Base-by-base conservation (phyloP, 495 filamentous ascomycete genomes). In the Podospora pseudoanserina region DNA sequence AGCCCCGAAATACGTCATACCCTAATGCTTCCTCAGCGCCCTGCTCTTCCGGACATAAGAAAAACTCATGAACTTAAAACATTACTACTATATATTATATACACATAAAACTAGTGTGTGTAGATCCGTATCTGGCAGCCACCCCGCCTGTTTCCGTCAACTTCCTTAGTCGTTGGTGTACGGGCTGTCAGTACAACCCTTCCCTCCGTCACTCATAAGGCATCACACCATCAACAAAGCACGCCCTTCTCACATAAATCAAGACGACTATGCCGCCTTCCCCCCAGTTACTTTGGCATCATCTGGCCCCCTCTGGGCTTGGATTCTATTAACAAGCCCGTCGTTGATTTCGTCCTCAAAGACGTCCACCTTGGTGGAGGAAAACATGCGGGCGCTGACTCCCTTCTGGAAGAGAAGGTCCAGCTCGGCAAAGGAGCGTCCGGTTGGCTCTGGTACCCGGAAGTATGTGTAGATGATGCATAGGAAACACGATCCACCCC, bases 381-480 rank as follows among this genome's bases (percentile, higher is more conserved):
- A 82, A 70, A 93, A 93, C 73, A 91, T 89, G 64, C 91, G 81
- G 9, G 91, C 91, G 68, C 82, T 86, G 19, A 90, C 79, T 2
- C 81, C 78, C 55, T 83, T 77, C 79, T 92, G 85, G 74, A 93
- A 93, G 56, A 93, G 81, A 20, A 91, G 55, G 73, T 93, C 90
- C 66, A 93, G 76, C 76, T 93, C 91, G 5, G 89, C 90, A 70
- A 90, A 93, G 0, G 89, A 86, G 23, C 90, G 85, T 11, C 90
- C 91, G 2, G 79, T 76, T 0, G 91, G 90, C 69, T 93, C 91
- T 0, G 91, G 91, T 1, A 93, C 84, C 6, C 91, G 86, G 83
- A 92, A 92, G 78, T 87, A 93, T 0, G 86, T 85, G 76, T 91
- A 93, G 4, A 92, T 77, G 65, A 92, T 86, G 77, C 89, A 92